phyloP scores from a whole-genome alignment of 2,329 filamentous ascomycete genomes.

The Plenodomus tracheiphilus region DNA sequence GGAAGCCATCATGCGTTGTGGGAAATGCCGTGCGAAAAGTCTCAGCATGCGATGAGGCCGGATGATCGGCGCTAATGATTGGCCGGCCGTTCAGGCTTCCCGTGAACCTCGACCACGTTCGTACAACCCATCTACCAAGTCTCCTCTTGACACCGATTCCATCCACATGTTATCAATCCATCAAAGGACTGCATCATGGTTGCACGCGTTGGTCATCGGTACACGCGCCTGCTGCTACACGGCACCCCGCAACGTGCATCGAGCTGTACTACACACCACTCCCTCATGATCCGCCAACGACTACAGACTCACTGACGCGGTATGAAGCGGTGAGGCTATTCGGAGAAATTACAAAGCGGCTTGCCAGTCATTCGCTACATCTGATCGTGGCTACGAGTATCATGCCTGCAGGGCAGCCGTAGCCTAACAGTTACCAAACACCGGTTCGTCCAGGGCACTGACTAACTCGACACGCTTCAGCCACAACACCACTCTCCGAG shows the following conservation, averaged over 20 bases:
- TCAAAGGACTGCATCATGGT: neutral
- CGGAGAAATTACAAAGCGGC: neutral
- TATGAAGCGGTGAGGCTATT: conserved; percentile 3
- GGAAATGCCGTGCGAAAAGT: conserved; percentile 7
- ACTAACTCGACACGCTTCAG: conserved; percentile 4
- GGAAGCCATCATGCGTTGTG: conserved; percentile 11
- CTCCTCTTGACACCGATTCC: neutral
- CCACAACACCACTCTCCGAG: conserved; percentile 9
- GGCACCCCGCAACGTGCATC: neutral
- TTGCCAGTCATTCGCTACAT: neutral
- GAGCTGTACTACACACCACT: neutral
- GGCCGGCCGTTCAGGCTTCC: neutral
- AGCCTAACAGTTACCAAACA: conserved; percentile 13
- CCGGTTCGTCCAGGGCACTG: conserved; percentile 10
- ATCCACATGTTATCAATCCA: neutral
- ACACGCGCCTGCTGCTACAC: neutral
- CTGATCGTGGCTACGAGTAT: conserved; percentile 1
- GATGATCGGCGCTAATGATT: conserved; percentile 6
- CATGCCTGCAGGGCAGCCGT: conserved; percentile 11
- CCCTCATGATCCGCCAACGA: neutral
- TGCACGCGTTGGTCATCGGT: neutral
- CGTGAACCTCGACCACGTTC: neutral
- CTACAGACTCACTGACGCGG: neutral
- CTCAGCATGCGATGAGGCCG: conserved; percentile 7
- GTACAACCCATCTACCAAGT: no score